Evolutionary conservation across 139 green algal species (phyloP).

Genomic region (Closterium sp.): DNA sequence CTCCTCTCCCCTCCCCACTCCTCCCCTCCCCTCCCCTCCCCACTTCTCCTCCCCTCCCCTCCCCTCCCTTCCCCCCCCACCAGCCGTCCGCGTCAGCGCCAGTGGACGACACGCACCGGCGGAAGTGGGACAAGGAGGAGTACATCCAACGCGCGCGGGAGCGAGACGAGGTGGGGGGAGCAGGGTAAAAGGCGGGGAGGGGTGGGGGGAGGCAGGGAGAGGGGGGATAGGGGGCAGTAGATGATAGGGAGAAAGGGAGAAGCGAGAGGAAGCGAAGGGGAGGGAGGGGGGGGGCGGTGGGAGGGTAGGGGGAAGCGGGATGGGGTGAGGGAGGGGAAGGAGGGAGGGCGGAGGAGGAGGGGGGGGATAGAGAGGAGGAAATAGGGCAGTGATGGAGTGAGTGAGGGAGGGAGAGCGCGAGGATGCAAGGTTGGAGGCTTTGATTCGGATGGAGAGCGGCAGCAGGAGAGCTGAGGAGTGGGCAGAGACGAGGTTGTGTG

Average conservation of each 20-base stretch:
- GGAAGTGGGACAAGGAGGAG: conserved; percentile 48
- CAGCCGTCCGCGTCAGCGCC: background rate
- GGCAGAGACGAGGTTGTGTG: no score
- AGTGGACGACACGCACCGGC: conserved; percentile 38
- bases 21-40: background rate
- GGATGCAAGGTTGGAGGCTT: no score
- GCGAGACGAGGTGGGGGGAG: conserved; percentile 26
- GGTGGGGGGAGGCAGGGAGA: background rate
- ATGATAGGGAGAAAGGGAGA: background rate
- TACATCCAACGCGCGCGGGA: conserved; percentile 38
- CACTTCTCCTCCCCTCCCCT: background rate
- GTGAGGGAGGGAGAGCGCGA: background rate
- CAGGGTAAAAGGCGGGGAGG: background rate
- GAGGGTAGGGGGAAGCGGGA: background rate
- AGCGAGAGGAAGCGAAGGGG: no score
- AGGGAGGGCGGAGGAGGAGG: background rate
- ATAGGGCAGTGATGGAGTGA: background rate
- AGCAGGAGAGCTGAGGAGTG: no score
- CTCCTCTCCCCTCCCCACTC: background rate
- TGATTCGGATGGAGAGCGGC: no score
- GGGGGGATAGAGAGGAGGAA: background rate
- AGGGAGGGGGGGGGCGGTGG: background rate
- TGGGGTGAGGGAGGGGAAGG: background rate
- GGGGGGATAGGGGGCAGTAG: background rate
- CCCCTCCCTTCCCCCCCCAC: background rate